Evolutionary conservation across 495 filamentous ascomycete species (phyloP).

Genomic region (Entonaema liquescens): DNA sequence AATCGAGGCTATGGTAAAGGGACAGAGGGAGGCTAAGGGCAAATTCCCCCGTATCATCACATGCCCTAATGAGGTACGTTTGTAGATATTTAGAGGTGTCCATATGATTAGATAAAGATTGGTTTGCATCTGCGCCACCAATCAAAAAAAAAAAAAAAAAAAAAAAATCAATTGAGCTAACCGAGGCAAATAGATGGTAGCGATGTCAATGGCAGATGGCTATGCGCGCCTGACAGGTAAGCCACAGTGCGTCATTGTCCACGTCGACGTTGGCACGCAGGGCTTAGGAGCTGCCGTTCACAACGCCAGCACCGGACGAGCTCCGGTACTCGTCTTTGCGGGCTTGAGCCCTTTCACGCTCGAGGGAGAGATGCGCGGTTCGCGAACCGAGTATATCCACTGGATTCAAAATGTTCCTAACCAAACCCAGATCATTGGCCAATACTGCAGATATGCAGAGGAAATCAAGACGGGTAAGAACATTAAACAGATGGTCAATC

Average conservation of each 20-base stretch:
- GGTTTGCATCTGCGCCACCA: background rate
- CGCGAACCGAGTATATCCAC: constrained; percentile 93
- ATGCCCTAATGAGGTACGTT: constrained; percentile 83
- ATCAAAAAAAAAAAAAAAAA: no score
- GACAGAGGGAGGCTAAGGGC: constrained; percentile 68
- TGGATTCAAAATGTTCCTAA: constrained; percentile 98
- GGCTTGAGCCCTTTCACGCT: constrained; percentile 89
- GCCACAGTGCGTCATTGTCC: constrained; percentile 91
- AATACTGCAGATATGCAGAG: constrained; percentile 92
- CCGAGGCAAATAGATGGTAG: constrained; percentile 77
- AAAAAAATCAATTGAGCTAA: constrained; percentile 6
- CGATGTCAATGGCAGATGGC: constrained; percentile 95
- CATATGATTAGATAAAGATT: background rate
- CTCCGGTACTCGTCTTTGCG: constrained; percentile 90
- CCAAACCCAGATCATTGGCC: constrained; percentile 87
- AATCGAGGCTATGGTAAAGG: constrained; percentile 95
- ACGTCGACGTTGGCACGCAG: constrained; percentile 97
- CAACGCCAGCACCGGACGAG: constrained; percentile 86
- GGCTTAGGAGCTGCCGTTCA: constrained; percentile 88
- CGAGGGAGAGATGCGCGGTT: constrained; percentile 89
- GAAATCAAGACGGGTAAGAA: constrained; percentile 94
- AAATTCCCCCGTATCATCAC: constrained; percentile 89
- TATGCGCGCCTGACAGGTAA: constrained; percentile 87
- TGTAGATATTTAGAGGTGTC: background rate
- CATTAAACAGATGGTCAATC: constrained; percentile 94